Base-by-base conservation (phyloP, 2,329 filamentous ascomycete genomes). In the Fonsecaea monophora region DNA sequence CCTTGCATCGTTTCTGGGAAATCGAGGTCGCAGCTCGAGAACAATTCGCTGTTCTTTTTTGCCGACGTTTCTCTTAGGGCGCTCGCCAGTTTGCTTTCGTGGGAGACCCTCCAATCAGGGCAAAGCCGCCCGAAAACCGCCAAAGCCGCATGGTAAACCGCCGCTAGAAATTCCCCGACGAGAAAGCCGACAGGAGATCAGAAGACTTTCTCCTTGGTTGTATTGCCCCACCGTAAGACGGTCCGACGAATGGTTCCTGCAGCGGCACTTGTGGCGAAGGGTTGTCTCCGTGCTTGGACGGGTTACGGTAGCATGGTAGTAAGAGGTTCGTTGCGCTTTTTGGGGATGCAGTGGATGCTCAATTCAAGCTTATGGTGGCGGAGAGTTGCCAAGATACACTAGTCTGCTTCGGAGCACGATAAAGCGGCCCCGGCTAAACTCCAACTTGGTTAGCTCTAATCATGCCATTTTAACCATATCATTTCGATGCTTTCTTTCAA, bases 91-190 rank as follows among this genome's bases (percentile, higher is more conserved):
- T 50, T 50, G 45, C 45, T 50, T 50, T 50, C 18, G 8, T 13
- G 9, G 1, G 4, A 25, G 45, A 50, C 25, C 7, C 18, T 21
- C 45, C 45, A 50, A 50, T 50, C 7, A 50, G 18, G 2, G n/a
- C 45, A 50, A 50, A 15, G 18, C 45, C 45, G 45, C 45, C 45
- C 45, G 18, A 50, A 50, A 50, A 50, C 45, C 45, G 45, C 45
- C 45, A 50, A 50, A 50, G 9, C 8, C 45, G 45, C 45, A 18
- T 50, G 18, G 25, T 50, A 50, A 25, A 25, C 15, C 45, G 45
- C 45, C 45, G 9, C 45, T 50, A 50, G 21, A 13, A 13, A 25
- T 25, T 50, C 25, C 18, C 45, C 45, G 45, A 50, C 45, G 30
- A 30, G 45, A 25, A 50, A 25, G n/a, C 18, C 45, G 45, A 50